Evolutionary conservation across 345 rosid genomes (phyloP).

Genomic region (Syzygium grande): DNA sequence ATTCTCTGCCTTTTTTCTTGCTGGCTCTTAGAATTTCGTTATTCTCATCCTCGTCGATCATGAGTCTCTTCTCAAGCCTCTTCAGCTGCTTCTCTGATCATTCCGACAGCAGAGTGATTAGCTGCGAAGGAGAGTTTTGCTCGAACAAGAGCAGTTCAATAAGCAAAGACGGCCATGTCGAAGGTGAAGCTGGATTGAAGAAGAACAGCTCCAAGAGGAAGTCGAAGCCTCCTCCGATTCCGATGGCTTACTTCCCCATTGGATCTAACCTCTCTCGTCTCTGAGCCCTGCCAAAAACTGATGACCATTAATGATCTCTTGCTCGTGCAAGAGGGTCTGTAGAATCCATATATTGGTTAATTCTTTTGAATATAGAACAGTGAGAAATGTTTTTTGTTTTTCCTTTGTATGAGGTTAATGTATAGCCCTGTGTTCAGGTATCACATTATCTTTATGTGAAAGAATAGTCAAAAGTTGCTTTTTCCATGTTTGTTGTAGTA

Average conservation of each 20-base stretch:
- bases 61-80: conserved; percentile 12
- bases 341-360: background rate
- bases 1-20: too few species aligned
- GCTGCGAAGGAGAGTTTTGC: background rate
- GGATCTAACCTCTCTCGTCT: background rate
- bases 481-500: background rate
- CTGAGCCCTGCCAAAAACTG: background rate
- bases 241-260: background rate
- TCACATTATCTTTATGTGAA: background rate
- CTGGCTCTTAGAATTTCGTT: background rate
- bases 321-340: background rate
- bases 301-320: background rate
- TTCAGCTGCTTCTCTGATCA: background rate
- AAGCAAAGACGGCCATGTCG: background rate
- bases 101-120: background rate
- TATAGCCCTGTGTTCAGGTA: background rate
- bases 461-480: background rate
- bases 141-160: background rate
- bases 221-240: background rate
- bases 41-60: background rate
- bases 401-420: background rate
- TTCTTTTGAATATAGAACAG: background rate
- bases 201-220: background rate
- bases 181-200: background rate
- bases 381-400: background rate